These are phyloP conservation scores for Meyerozyma sp. DNA, from an alignment of 1,139 yeast genomes.

Conservation along the genomic window DNA sequence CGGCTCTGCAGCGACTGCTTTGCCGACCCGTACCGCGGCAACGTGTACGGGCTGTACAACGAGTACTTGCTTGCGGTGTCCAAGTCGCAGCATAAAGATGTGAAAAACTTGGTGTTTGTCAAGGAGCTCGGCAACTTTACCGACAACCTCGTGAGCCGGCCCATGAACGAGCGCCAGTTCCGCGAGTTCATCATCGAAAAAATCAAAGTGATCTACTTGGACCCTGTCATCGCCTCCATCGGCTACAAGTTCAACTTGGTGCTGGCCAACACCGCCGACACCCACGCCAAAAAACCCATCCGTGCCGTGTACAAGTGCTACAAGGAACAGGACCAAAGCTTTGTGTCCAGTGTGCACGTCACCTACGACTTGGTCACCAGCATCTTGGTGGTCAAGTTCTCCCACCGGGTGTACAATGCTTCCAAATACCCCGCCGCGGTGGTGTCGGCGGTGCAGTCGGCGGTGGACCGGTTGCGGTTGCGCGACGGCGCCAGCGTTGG, in stretches of 20 bases:
- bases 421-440: conserved; percentile 11
- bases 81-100: conserved; percentile 17
- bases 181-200: conserved; percentile 32
- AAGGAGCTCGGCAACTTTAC: conserved; percentile 33
- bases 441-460: conserved; percentile 4
- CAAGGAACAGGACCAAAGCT: conserved; percentile 4
- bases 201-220: conserved; percentile 32
- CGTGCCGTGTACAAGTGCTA: conserved; percentile 5
- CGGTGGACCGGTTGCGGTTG: conserved; percentile 14
- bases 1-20: conserved; percentile 25
- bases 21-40: conserved; percentile 29
- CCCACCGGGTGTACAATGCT: conserved; percentile 15
- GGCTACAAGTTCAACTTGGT: conserved; percentile 28
- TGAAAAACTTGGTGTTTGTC: conserved; percentile 28
- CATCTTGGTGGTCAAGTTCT: conserved; percentile 20
- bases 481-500: conserved; percentile 9
- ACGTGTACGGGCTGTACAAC: conserved; percentile 34
- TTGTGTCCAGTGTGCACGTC: conserved; percentile 8
- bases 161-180: conserved; percentile 30
- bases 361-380: conserved; percentile 1
- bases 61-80: conserved; percentile 26
- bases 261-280: conserved; percentile 24
- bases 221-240: conserved; percentile 35
- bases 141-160: conserved; percentile 19
- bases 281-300: conserved; percentile 6